These are phyloP conservation scores for Elaeis guineensis DNA, from an alignment of 176 grass and related monocot species.

Conservation along the genomic window DNA sequence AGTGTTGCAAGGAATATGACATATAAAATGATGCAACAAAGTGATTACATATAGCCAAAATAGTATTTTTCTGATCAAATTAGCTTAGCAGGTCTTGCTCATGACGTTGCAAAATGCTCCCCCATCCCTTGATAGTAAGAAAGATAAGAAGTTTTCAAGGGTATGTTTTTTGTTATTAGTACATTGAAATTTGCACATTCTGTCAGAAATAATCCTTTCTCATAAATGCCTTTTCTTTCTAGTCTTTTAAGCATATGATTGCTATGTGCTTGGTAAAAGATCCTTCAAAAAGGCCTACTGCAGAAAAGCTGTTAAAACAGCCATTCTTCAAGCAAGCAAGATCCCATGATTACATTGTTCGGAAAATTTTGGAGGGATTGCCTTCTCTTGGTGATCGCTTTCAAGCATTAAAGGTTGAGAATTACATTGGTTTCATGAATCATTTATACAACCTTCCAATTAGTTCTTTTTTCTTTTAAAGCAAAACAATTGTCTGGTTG, in stretches of 20 bases:
- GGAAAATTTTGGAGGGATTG: conserved; percentile 87
- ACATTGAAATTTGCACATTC: conserved; percentile 1
- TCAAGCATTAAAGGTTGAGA: conserved; percentile 79
- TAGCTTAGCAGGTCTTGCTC: conserved; percentile 58
- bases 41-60: too few relatives aligned
- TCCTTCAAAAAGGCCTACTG: conserved; percentile 74
- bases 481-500: too few relatives aligned
- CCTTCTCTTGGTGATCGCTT: conserved; percentile 69
- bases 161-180: conserved; percentile 31
- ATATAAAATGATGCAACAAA: too few relatives aligned
- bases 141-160: conserved; percentile 78
- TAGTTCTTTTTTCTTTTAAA: too few relatives aligned
- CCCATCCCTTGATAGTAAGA: conserved; percentile 74
- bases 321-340: conserved; percentile 93
- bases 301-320: conserved; percentile 75
- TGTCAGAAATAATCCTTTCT: background rate
- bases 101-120: conserved; percentile 97
- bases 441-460: too few relatives aligned
- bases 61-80: background rate
- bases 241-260: conserved; percentile 93
- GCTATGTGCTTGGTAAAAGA: conserved; percentile 96
- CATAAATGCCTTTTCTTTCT: conserved; percentile 9
- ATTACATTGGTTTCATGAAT: background rate
- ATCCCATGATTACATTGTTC: conserved; percentile 65
- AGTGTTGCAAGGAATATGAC: too few relatives aligned